Conservation (phyloP, 768 basidiomycete genomes). For the Pisolithus microcarpus region DNA sequence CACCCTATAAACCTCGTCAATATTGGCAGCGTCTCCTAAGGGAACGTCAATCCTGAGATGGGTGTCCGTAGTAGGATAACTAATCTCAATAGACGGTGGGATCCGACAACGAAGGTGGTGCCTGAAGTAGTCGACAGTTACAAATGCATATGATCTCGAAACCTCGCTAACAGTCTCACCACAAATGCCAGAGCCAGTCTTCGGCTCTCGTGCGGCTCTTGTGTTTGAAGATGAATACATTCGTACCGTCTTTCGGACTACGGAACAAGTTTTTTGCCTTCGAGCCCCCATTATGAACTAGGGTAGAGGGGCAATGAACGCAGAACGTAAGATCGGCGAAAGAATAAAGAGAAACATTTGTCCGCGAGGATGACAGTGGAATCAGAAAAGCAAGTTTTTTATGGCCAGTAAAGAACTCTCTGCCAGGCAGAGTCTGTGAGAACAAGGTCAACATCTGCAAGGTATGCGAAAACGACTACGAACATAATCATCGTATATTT, state of each 20-base stretch:
- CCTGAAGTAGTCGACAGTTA: conserved; percentile 34
- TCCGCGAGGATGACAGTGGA: conserved; percentile 55
- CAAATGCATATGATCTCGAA: neutral
- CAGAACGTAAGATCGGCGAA: conserved; percentile 82
- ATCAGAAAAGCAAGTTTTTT: conserved; percentile 77
- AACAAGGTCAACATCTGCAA: conserved; percentile 3
- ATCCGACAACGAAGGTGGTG: conserved; percentile 64
- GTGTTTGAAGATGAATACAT: conserved; percentile 81
- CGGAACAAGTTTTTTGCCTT: conserved; percentile 45
- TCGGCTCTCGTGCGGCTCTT: conserved; percentile 71
- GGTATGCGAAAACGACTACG: conserved; percentile 17
- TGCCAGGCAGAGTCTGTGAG: conserved; percentile 52
- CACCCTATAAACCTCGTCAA: conserved; percentile 35
- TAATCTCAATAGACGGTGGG: conserved; percentile 62
- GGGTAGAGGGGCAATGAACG: conserved; percentile 56
- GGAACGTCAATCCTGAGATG: conserved; percentile 69
- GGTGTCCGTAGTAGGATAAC: conserved; percentile 59
- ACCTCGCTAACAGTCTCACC: conserved; percentile 36
- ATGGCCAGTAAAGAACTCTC: conserved; percentile 60
- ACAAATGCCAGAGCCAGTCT: conserved; percentile 89
- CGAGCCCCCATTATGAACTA: conserved; percentile 30
- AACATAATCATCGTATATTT: conserved; percentile 84
- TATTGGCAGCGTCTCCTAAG: conserved; percentile 31
- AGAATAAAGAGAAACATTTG: conserved; percentile 79
- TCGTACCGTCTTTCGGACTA: conserved; percentile 56